A percentile compares a stretch with the other conserved stretches of the same genome.
phyloP scores from a whole-genome alignment of 2,329 filamentous ascomycete species.

The Xylariales sp. region DNA sequence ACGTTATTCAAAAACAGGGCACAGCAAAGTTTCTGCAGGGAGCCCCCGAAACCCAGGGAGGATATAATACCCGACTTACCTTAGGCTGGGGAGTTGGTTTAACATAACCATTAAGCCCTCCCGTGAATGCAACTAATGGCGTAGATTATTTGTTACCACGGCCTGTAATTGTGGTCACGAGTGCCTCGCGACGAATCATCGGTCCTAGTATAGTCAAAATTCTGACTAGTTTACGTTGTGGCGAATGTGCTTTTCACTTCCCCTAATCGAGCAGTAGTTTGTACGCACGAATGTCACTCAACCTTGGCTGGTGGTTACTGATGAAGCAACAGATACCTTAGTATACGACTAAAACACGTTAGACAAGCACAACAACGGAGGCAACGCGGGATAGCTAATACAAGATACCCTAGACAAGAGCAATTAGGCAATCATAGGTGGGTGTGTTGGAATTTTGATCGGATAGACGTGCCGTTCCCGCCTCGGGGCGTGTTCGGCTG shows the following conservation, averaged over 20 bases:
- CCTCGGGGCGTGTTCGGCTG: not conserved
- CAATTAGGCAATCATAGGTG: not conserved
- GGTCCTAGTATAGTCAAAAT: not conserved
- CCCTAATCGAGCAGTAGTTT: not conserved
- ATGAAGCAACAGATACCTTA: not conserved
- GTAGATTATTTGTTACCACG: slow-evolving; percentile 3
- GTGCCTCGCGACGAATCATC: not conserved
- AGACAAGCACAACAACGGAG: not conserved
- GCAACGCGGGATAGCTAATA: not conserved
- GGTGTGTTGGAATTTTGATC: not conserved
- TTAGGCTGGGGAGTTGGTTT: not conserved
- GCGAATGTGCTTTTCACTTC: not conserved
- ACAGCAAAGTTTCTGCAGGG: not conserved
- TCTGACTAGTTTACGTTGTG: not conserved
- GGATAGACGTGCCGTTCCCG: not conserved
- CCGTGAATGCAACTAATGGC: not conserved
- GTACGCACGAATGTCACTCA: not conserved
- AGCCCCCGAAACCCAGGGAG: not conserved
- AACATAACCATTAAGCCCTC: not conserved
- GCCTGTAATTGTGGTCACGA: slow-evolving; percentile 1
- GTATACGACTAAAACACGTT: not conserved
- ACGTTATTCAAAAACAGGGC: not conserved
- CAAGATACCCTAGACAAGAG: not conserved
- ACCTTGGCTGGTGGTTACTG: not conserved
- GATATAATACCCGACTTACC: not conserved